Conservation (phyloP, 179 eudicot species). For the Patellifolia procumbens region DNA sequence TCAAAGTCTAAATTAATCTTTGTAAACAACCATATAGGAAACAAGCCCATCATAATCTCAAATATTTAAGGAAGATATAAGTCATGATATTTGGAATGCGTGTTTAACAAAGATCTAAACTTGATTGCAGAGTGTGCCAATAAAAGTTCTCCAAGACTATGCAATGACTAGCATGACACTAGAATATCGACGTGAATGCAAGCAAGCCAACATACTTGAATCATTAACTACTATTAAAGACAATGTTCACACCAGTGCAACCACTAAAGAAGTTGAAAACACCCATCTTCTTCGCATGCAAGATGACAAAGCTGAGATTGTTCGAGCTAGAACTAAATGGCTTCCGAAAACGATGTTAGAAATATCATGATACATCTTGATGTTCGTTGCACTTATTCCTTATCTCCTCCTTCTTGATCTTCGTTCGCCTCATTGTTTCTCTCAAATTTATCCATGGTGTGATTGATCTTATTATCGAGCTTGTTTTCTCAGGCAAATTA, state of each 20-base stretch:
- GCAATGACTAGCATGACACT: conserved; percentile 72
- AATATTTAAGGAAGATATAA: background rate
- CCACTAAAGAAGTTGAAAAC: conserved; percentile 38
- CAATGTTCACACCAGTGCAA: background rate
- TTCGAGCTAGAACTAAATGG: conserved; percentile 79
- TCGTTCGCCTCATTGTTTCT: no score
- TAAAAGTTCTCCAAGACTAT: conserved; percentile 57
- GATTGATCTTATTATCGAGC: no score
- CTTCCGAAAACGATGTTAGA: conserved; percentile 35
- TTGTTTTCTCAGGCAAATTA: no score
- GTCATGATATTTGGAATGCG: background rate
- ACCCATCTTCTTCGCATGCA: conserved; percentile 77
- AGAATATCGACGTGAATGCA: conserved; percentile 81
- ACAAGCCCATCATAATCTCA: no score
- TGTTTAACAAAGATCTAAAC: background rate
- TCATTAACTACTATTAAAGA: conserved; percentile 55
- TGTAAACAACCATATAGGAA: no score
- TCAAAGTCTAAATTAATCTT: no score
- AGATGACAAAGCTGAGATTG: conserved; percentile 64
- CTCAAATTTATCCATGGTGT: no score
- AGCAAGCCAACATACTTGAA: conserved; percentile 66
- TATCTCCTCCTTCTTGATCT: no score
- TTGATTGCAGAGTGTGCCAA: conserved; percentile 71
- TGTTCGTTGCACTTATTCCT: background rate
- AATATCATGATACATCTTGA: background rate